A percentile compares a stretch with the other conserved stretches of the same genome.
phyloP scores from a whole-genome alignment of 352 stramenopile genomes.

The Phytophthora uliginosa region DNA sequence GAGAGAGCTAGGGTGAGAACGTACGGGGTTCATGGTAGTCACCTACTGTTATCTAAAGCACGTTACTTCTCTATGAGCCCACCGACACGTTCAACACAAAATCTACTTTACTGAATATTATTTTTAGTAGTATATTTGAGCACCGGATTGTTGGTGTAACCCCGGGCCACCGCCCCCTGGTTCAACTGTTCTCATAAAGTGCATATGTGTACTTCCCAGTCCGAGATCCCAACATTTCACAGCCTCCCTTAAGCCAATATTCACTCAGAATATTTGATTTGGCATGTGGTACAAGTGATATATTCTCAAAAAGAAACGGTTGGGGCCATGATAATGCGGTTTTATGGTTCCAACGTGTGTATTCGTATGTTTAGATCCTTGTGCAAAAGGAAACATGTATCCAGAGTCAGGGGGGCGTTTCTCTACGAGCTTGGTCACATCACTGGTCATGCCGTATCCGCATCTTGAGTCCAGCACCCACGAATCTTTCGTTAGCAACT shows the following conservation, averaged over 20 bases:
- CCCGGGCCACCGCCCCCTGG: no score
- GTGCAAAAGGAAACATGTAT: constrained; percentile 25
- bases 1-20: no score
- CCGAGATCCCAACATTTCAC: neutral
- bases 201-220: constrained; percentile 21
- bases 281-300: constrained; percentile 13
- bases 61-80: no score
- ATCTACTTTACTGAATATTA: no score
- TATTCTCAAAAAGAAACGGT: constrained; percentile 18
- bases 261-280: constrained; percentile 27
- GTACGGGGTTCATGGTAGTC: no score
- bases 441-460: constrained; percentile 14
- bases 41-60: no score
- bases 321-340: constrained; percentile 1
- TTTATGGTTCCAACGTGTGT: constrained; percentile 14
- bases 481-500: constrained; percentile 7
- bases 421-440: neutral
- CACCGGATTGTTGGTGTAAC: no score
- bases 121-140: no score
- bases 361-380: constrained; percentile 3
- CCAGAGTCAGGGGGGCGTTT: neutral
- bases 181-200: constrained; percentile 1
- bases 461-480: constrained; percentile 16
- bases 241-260: constrained; percentile 17
- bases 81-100: no score